These are phyloP conservation scores for Lichina pygmaea DNA, from an alignment of 495 filamentous ascomycete genomes.

Conservation along the genomic window DNA sequence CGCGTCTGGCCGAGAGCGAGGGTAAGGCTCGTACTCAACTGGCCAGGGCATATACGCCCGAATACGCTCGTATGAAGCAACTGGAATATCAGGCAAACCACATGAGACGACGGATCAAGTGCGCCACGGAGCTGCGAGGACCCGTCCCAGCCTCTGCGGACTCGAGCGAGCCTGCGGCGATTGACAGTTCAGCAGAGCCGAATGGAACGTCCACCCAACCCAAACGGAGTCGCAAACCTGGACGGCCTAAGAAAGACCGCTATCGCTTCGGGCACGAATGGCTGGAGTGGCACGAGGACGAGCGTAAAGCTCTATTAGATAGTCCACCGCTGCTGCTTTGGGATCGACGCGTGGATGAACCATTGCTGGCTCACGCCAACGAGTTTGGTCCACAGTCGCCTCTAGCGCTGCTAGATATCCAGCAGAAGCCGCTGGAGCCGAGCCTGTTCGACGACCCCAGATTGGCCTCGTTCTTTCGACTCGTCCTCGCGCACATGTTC, in stretches of 20 bases:
- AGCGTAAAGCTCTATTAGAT: slow-evolving; percentile 15
- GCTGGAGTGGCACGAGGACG: slow-evolving; percentile 14
- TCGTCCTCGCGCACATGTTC: slow-evolving; percentile 5
- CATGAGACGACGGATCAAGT: too few relatives aligned
- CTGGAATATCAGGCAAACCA: too few relatives aligned
- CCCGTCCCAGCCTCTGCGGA: not conserved
- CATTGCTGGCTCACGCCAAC: slow-evolving; percentile 18
- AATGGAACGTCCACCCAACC: not conserved
- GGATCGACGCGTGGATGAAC: slow-evolving; percentile 35
- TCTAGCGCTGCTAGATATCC: slow-evolving; percentile 7
- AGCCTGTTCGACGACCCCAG: not conserved
- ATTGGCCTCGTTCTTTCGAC: slow-evolving; percentile 1
- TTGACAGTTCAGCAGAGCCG: not conserved
- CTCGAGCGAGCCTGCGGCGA: not conserved
- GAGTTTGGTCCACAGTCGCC: slow-evolving; percentile 27
- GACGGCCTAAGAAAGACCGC: slow-evolving; percentile 1
- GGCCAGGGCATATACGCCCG: too few relatives aligned
- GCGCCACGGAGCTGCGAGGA: too few relatives aligned
- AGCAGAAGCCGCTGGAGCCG: slow-evolving; percentile 2
- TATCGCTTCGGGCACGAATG: slow-evolving; percentile 3
- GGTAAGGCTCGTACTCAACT: too few relatives aligned
- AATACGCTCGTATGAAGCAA: too few relatives aligned
- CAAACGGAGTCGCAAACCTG: slow-evolving; percentile 3
- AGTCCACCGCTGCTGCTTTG: slow-evolving; percentile 24
- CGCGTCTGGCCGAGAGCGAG: too few relatives aligned